Percentiles rank a stretch among this genome's conserved stretches.
Conservation (phyloP, 139 green algal genomes). For the Chlamydomonas eustigma region DNA sequence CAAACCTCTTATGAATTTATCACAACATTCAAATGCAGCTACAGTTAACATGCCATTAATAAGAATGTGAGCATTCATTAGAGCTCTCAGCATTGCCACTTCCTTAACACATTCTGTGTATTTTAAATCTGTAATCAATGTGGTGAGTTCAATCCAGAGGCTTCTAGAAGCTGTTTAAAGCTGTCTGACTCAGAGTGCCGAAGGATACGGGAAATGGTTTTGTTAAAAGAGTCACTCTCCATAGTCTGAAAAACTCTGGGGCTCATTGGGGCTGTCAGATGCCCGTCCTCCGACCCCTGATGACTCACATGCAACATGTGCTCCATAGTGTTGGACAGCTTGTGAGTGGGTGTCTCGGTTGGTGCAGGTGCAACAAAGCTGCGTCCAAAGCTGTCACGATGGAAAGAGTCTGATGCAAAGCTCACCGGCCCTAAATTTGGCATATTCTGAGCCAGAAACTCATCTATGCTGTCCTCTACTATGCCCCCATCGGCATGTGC, state of each 20-base stretch:
- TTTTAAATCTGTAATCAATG: not conserved
- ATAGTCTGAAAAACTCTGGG: not conserved
- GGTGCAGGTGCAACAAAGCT: not conserved
- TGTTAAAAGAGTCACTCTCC: constrained; percentile 16
- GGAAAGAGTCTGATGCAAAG: not conserved
- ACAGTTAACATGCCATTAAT: too few relatives aligned
- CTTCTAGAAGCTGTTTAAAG: constrained; percentile 19
- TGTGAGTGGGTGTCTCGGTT: not conserved
- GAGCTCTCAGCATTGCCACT: too few relatives aligned
- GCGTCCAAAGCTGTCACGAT: not conserved
- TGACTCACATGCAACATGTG: not conserved
- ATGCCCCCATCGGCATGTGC: not conserved
- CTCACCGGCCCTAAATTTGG: not conserved
- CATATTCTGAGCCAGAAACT: not conserved
- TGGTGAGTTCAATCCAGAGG: not conserved
- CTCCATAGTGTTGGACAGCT: constrained; percentile 5
- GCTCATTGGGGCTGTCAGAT: not conserved
- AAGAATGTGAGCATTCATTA: too few relatives aligned
- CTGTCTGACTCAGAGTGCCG: constrained; percentile 24
- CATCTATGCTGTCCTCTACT: not conserved
- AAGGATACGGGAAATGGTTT: not conserved
- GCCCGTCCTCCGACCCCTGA: not conserved
- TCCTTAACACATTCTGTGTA: not conserved
- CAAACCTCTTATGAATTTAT: too few relatives aligned
- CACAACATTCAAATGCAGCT: too few relatives aligned